Evolutionary conservation across 2,329 filamentous ascomycete species (phyloP).

Genomic region (Claviceps lovelessii): DNA sequence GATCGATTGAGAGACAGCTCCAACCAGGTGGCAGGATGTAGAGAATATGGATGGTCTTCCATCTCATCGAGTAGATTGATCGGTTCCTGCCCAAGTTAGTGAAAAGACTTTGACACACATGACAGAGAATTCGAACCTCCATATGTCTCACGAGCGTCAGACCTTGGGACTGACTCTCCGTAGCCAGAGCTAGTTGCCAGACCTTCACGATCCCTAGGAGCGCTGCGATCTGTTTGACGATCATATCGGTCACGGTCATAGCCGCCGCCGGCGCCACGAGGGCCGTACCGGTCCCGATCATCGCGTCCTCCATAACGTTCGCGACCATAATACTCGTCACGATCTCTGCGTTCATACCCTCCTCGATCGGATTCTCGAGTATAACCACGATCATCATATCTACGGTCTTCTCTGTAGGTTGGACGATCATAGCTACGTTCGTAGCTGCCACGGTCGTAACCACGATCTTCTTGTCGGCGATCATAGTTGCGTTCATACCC

Average conservation of each 20-base stretch:
- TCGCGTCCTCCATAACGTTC: constrained; percentile 30
- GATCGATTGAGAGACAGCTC: not conserved
- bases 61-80: constrained; percentile 11
- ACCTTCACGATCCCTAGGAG: constrained; percentile 25
- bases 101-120: not conserved
- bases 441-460: constrained; percentile 27
- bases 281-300: constrained; percentile 29
- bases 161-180: constrained; percentile 26
- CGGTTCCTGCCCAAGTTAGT: constrained; percentile 20
- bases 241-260: constrained; percentile 38
- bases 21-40: not conserved
- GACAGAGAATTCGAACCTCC: constrained; percentile 22
- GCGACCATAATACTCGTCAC: constrained; percentile 25
- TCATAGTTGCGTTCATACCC: constrained; percentile 29
- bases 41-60: not conserved
- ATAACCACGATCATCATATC: constrained; percentile 32
- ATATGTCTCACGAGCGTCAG: constrained; percentile 30
- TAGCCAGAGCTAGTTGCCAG: constrained; percentile 24
- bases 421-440: constrained; percentile 33
- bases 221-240: constrained; percentile 27
- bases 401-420: constrained; percentile 23
- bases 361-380: constrained; percentile 45
- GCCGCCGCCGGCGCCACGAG: constrained; percentile 26
- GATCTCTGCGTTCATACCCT: constrained; percentile 36
- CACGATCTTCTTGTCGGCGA: constrained; percentile 31